A percentile compares a stretch with the other conserved stretches of the same genome.
Evolutionary conservation across 129 eudicot genomes (phyloP).

Genomic region (Chrysanthemum makinoi): DNA sequence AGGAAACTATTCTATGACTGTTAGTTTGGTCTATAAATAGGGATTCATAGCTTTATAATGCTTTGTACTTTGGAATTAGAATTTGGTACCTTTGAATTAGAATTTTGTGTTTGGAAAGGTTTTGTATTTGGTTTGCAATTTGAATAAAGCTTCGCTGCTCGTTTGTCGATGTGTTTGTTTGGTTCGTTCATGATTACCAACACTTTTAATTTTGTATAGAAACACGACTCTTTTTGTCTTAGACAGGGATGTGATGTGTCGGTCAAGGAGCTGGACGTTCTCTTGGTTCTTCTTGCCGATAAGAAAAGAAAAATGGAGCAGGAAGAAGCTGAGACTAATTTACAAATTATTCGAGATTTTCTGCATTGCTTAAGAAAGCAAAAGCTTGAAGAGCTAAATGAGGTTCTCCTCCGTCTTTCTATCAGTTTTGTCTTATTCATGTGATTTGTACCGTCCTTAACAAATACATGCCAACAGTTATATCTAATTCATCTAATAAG

Average conservation of each 20-base stretch:
- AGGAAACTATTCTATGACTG: too few relatives aligned
- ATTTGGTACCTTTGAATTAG: too few relatives aligned
- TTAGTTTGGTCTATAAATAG: too few relatives aligned
- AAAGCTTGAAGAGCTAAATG: constrained; percentile 85
- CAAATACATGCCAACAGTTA: not conserved
- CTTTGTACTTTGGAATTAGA: too few relatives aligned
- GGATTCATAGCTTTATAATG: too few relatives aligned
- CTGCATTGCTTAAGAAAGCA: constrained; percentile 63
- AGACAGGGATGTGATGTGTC: constrained; percentile 96
- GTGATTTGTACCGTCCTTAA: not conserved
- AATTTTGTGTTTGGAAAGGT: too few relatives aligned
- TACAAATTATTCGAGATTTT: constrained; percentile 76
- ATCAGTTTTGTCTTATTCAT: not conserved
- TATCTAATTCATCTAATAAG: not conserved
- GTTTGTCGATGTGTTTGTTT: too few relatives aligned
- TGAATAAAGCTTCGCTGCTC: too few relatives aligned
- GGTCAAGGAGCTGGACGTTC: constrained; percentile 75
- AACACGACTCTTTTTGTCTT: constrained; percentile 38
- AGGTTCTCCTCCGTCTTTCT: constrained; percentile 34
- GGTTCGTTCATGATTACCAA: too few relatives aligned
- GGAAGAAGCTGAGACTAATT: constrained; percentile 87
- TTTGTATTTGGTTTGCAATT: too few relatives aligned
- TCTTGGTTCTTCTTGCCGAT: constrained; percentile 66
- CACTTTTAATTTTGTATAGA: not conserved
- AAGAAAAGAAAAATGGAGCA: constrained; percentile 93